These are phyloP conservation scores for Nigrospora sphaerica DNA, from an alignment of 2,329 filamentous ascomycete species.

Conservation along the genomic window DNA sequence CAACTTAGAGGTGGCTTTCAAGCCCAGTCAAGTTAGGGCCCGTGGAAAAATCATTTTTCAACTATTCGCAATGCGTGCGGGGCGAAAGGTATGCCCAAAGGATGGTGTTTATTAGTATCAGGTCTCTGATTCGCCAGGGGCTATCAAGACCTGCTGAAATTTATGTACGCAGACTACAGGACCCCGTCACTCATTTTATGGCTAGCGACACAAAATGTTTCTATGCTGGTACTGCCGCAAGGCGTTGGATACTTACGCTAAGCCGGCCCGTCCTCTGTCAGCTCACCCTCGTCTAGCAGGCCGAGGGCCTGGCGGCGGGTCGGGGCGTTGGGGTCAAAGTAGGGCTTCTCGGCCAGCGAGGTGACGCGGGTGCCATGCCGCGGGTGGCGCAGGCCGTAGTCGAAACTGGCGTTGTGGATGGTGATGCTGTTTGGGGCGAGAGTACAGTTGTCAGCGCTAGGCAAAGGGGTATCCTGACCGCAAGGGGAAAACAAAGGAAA, in stretches of 20 bases:
- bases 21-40: too few relatives aligned
- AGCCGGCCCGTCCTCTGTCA: slow-evolving; percentile 17
- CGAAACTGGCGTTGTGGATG: slow-evolving; percentile 69
- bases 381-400: slow-evolving; percentile 60
- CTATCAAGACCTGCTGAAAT: too few relatives aligned
- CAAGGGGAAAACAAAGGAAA: background rate
- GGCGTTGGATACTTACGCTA: background rate
- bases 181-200: too few relatives aligned
- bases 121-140: too few relatives aligned
- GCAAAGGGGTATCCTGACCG: background rate
- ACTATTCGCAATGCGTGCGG: too few relatives aligned
- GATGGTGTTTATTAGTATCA: too few relatives aligned
- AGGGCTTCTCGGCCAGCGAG: slow-evolving; percentile 63
- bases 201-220: too few relatives aligned
- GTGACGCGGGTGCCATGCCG: slow-evolving; percentile 69
- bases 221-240: too few relatives aligned
- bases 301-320: slow-evolving; percentile 61
- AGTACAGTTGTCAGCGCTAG: background rate
- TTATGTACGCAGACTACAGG: too few relatives aligned
- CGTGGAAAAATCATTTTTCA: too few relatives aligned
- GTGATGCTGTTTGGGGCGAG: slow-evolving; percentile 44
- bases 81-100: too few relatives aligned
- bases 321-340: slow-evolving; percentile 56
- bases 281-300: slow-evolving; percentile 49
- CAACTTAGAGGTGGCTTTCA: too few relatives aligned